These are phyloP conservation scores for Globisporangium nunn DNA, from an alignment of 352 stramenopile species.

Conservation along the genomic window DNA sequence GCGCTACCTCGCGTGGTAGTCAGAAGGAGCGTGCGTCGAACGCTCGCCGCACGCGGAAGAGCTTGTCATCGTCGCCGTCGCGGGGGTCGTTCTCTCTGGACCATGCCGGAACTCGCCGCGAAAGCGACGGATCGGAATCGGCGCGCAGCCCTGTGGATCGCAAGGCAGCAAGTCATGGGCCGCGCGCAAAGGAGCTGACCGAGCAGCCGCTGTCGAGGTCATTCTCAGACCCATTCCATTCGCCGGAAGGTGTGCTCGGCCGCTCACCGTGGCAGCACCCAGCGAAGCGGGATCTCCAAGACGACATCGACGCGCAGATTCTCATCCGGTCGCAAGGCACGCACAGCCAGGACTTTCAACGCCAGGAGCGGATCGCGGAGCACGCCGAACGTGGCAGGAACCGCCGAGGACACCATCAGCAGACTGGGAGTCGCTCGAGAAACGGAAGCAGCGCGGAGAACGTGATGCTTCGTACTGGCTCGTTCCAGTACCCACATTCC, in stretches of 20 bases:
- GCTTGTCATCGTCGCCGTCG: conserved; percentile 16
- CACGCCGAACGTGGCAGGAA: conserved; percentile 13
- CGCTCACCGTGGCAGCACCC: conserved; percentile 23
- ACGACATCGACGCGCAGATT: conserved; percentile 35
- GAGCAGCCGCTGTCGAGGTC: conserved; percentile 41
- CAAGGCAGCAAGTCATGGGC: conserved; percentile 7
- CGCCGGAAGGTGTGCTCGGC: conserved; percentile 29
- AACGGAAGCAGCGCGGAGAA: background rate
- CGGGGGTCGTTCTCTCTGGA: conserved; percentile 1
- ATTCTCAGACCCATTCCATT: conserved; percentile 58
- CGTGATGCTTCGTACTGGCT: background rate
- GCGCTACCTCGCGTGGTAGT: conserved; percentile 10
- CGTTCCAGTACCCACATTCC: background rate
- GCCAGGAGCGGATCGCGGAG: conserved; percentile 2
- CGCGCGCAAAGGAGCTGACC: conserved; percentile 12
- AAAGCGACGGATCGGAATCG: conserved; percentile 4
- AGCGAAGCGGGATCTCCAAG: conserved; percentile 15
- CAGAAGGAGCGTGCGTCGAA: conserved; percentile 23
- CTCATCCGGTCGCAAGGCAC: conserved; percentile 43
- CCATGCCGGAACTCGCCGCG: conserved; percentile 14
- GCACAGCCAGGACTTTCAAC: conserved; percentile 26
- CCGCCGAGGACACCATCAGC: conserved; percentile 15
- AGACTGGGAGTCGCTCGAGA: background rate
- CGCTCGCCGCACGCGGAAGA: conserved; percentile 13
- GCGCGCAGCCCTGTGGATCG: conserved; percentile 7